These are phyloP conservation scores for Moesziomyces antarcticus DNA, from an alignment of 1,284 basidiomycete species.

Conservation along the genomic window DNA sequence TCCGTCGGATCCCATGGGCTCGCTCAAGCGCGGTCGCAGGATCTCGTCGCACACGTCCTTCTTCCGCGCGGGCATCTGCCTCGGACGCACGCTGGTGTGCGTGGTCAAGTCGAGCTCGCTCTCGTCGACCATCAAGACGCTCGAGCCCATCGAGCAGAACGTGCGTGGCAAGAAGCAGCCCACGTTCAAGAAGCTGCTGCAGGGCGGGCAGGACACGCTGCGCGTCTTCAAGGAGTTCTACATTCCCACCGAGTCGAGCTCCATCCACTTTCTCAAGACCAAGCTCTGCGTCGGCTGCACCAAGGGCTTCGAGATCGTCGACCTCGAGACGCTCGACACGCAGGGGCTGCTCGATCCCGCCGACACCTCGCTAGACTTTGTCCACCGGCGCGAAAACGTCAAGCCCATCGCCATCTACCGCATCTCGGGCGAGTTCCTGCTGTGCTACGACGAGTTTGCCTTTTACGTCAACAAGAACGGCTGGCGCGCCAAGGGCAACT, in stretches of 20 bases:
- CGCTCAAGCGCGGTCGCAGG: constrained; percentile 90
- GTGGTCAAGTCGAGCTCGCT: constrained; percentile 95
- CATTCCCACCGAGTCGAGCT: constrained; percentile 95
- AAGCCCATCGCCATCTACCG: constrained; percentile 96
- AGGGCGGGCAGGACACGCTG: constrained; percentile 93
- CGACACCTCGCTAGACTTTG: constrained; percentile 91
- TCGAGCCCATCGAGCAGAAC: constrained; percentile 94
- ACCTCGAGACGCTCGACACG: constrained; percentile 95
- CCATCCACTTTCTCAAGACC: constrained; percentile 97
- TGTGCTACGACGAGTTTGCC: constrained; percentile 99
- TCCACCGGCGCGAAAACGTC: constrained; percentile 86
- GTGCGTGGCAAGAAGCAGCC: constrained; percentile 81
- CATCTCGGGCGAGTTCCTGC: constrained; percentile 93
- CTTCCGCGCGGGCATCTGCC: constrained; percentile 94
- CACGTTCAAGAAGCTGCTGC: constrained; percentile 86
- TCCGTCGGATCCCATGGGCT: constrained; percentile 86
- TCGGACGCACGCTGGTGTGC: constrained; percentile 94
- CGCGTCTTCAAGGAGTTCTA: constrained; percentile 96
- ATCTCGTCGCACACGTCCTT: constrained; percentile 97
- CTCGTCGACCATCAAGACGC: constrained; percentile 95
- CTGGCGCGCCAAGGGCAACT: constrained; percentile 86
- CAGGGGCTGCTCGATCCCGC: constrained; percentile 94
- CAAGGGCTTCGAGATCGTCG: constrained; percentile 99
- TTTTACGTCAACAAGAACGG: constrained; percentile 99
- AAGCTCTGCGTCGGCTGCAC: constrained; percentile 97